Percentiles rank a stretch among this genome's conserved stretches.
These are phyloP conservation scores for Cladophialophora chaetospira DNA, from an alignment of 2,329 filamentous ascomycete genomes.

Conservation along the genomic window DNA sequence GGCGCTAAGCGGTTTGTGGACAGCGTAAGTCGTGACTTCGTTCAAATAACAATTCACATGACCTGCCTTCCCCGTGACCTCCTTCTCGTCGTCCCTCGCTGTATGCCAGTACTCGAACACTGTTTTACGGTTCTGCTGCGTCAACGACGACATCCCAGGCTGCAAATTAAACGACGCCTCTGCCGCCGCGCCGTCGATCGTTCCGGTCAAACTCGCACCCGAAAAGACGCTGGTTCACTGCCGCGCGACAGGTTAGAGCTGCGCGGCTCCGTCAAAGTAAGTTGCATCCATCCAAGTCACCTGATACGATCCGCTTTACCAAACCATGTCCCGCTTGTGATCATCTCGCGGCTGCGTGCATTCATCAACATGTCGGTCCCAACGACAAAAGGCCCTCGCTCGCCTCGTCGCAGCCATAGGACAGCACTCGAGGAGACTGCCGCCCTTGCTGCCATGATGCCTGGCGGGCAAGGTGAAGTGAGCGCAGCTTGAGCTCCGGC, in stretches of 20 bases:
- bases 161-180: neutral
- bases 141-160: neutral
- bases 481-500: neutral
- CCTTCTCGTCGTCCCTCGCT: neutral
- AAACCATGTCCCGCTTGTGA: conserved; percentile 14
- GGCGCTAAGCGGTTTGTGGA: neutral
- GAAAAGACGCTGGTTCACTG: conserved; percentile 1
- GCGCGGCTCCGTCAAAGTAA: conserved; percentile 14
- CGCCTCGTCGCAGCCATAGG: neutral
- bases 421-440: neutral
- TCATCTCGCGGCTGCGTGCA: conserved; percentile 17
- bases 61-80: conserved; percentile 7
- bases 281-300: conserved; percentile 19
- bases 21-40: neutral
- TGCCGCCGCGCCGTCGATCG: neutral
- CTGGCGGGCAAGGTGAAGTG: neutral
- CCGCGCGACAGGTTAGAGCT: conserved; percentile 9
- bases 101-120: neutral
- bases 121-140: neutral
- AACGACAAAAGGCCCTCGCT: neutral
- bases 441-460: neutral
- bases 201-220: conserved; percentile 3
- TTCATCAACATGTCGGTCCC: conserved; percentile 5
- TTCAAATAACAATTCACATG: conserved; percentile 5
- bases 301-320: conserved; percentile 25